phyloP scores from a whole-genome alignment of 176 grass and related monocot genomes.

The Ampelocalamus luodianensis region DNA sequence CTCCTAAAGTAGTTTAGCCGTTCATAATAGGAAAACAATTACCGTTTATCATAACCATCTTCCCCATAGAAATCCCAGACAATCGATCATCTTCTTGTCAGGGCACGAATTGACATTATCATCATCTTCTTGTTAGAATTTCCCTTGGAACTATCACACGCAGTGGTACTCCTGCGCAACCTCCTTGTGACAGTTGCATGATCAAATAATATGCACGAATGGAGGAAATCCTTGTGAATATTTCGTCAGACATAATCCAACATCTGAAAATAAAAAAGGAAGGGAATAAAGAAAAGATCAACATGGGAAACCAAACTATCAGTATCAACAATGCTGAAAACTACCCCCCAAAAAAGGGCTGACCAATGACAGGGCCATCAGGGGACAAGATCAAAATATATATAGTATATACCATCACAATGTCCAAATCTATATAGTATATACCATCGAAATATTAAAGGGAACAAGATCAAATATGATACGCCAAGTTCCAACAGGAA shows the following conservation, averaged over 20 bases:
- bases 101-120: background rate
- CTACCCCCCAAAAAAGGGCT: background rate
- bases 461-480: too few relatives aligned
- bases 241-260: too few relatives aligned
- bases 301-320: slow-evolving; percentile 14
- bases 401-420: too few relatives aligned
- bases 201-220: background rate
- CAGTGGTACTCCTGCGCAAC: too few relatives aligned
- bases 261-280: background rate
- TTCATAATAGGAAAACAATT: background rate
- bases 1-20: slow-evolving; percentile 5
- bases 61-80: slow-evolving; percentile 5
- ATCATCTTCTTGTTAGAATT: background rate
- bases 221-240: background rate
- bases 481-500: background rate
- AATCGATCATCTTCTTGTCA: slow-evolving; percentile 3
- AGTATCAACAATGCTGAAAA: slow-evolving; percentile 29
- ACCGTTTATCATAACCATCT: slow-evolving; percentile 1
- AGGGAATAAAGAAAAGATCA: slow-evolving; percentile 10
- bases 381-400: too few relatives aligned
- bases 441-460: too few relatives aligned
- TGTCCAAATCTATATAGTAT: too few relatives aligned
- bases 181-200: too few relatives aligned
- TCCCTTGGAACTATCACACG: slow-evolving; percentile 18
- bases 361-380: too few relatives aligned